Base-by-base conservation (phyloP, 1,284 basidiomycete species). In the Rhodofomes roseus region DNA sequence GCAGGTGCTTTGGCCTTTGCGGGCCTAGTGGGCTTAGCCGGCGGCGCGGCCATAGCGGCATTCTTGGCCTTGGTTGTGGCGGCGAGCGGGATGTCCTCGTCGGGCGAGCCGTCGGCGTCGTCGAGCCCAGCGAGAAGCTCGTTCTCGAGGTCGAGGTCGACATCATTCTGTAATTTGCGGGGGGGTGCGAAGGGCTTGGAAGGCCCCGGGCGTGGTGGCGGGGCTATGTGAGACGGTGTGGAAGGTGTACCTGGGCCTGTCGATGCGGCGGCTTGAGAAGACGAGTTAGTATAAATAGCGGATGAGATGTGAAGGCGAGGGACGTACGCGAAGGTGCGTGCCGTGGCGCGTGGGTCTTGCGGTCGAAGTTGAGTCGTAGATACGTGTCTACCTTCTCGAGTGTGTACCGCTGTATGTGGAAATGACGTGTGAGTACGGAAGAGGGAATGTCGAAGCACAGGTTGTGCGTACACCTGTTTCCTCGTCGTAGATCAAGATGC, bases 401-500 rank as follows among this genome's bases (percentile, higher is more conserved):
- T 8, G 83, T 87, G 66, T 85, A 89, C 46, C 80, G 80, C 89
- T 92, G 65, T 11, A 39, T 11, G 31, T 5, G 5, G 31, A 34
- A 5, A 39, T 14, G 25, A 22, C 36, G 14, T 43, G 11, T 40
- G 12, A 27, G 25, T 8, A 41, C 18, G 16, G 23, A 20, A 18
- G 1, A 20, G 18, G 27, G 31, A 48, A 29, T 8, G 14, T 4
- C 8, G 43, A 22, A 52, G 4, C 53, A 43, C 52, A n/a, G n/a
- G n/a, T n/a, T n/a, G n/a, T 22, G 76, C 84, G 68, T 66, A 89
- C 89, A 60, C 82, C 81, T 53, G 80, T 77, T 57, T 84, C 85
- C 66, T 89, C 87, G 67, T 92, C 89, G 67, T 85, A 91, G 51
- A 92, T 86, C 51, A 92, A 74, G 7, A 92, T 82, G 63, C 90